phyloP scores from a whole-genome alignment of 495 filamentous ascomycete species.

The Usnea hakonensis region DNA sequence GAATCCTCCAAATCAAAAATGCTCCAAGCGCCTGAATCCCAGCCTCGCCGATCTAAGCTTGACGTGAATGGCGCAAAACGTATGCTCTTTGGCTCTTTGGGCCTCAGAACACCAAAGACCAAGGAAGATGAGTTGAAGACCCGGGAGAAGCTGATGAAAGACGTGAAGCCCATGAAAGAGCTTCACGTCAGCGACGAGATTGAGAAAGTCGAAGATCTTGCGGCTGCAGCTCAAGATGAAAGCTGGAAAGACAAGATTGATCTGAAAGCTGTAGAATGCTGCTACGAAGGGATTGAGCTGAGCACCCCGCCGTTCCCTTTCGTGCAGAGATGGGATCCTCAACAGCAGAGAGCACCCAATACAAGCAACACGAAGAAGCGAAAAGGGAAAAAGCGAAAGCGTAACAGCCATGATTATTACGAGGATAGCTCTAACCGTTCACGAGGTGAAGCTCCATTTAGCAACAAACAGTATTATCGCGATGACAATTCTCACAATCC shows the following conservation, averaged over 20 bases:
- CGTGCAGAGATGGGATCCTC: slow-evolving; percentile 75
- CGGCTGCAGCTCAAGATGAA: slow-evolving; percentile 29
- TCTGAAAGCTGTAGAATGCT: slow-evolving; percentile 73
- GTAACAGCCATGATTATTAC: slow-evolving; percentile 27
- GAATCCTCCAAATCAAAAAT: neutral
- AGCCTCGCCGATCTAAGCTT: slow-evolving; percentile 44
- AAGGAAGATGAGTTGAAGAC: slow-evolving; percentile 59
- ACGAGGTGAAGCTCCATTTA: neutral
- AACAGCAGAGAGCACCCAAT: slow-evolving; percentile 47
- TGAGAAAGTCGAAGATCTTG: slow-evolving; percentile 14
- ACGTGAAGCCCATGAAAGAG: slow-evolving; percentile 23
- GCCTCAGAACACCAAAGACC: slow-evolving; percentile 56
- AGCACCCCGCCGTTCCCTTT: slow-evolving; percentile 86
- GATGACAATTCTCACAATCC: slow-evolving; percentile 13
- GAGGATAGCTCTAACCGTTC: slow-evolving; percentile 13
- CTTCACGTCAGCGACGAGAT: slow-evolving; percentile 24
- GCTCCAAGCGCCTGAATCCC: slow-evolving; percentile 22
- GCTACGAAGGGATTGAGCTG: slow-evolving; percentile 61
- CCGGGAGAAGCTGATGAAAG: slow-evolving; percentile 45
- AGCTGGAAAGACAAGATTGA: slow-evolving; percentile 69
- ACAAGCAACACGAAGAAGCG: slow-evolving; percentile 44
- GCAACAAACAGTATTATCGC: slow-evolving; percentile 24
- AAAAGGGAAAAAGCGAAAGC: slow-evolving; percentile 49
- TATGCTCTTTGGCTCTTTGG: slow-evolving; percentile 66
- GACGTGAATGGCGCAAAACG: slow-evolving; percentile 59